phyloP scores from a whole-genome alignment of 768 basidiomycete genomes.

The Kwoniella pini region DNA sequence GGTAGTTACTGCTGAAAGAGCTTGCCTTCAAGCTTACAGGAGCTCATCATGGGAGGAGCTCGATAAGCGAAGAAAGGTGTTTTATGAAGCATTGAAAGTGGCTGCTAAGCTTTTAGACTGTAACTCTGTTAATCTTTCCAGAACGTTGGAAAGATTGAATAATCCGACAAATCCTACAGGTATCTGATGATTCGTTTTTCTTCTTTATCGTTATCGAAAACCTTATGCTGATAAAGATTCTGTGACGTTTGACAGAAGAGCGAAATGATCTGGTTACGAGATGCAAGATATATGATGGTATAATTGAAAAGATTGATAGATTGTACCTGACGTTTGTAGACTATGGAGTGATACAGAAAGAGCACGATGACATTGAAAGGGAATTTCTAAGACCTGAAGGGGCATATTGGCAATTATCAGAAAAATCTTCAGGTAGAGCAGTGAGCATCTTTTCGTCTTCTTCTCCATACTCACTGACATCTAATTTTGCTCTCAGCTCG shows the following conservation, averaged over 20 bases:
- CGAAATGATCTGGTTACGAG: background rate
- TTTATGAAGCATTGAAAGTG: background rate
- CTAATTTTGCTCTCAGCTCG: background rate
- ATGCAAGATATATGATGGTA: slow-evolving; percentile 6
- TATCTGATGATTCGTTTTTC: background rate
- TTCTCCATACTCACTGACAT: background rate
- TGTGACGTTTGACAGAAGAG: background rate
- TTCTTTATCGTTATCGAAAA: background rate
- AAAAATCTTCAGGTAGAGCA: background rate
- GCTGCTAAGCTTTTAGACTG: slow-evolving; percentile 1
- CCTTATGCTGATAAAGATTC: background rate
- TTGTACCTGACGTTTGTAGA: background rate
- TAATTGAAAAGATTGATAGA: slow-evolving; percentile 4
- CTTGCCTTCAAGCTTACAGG: background rate
- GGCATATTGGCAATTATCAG: background rate
- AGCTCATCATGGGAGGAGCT: background rate
- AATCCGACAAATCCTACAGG: background rate
- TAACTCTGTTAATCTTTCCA: background rate
- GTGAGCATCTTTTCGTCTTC: background rate
- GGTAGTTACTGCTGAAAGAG: slow-evolving; percentile 1
- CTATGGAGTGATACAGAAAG: background rate
- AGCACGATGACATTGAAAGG: background rate
- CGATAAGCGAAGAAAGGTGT: background rate
- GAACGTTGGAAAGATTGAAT: background rate
- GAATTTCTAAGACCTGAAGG: background rate